Evolutionary conservation across 148 eudicot genomes (phyloP).

Genomic region (Diospyros kaki): DNA sequence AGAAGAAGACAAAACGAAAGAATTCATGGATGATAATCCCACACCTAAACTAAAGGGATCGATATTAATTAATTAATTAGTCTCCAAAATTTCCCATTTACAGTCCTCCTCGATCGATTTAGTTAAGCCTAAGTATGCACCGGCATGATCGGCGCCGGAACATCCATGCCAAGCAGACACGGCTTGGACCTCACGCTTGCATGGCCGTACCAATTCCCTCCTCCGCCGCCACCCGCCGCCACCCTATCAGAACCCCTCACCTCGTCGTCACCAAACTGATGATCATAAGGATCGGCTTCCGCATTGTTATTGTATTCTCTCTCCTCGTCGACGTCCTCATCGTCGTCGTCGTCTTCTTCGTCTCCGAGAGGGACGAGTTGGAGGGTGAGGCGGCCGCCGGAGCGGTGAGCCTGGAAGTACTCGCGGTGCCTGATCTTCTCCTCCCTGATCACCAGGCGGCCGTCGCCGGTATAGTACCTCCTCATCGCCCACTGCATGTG

Average conservation of each 20-base stretch:
- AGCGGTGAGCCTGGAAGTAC: conserved; percentile 8
- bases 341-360: not conserved
- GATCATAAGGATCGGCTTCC: not conserved
- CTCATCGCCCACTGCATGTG: conserved; percentile 10
- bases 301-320: not conserved
- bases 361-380: conserved; percentile 5
- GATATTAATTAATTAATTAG: too few species aligned
- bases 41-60: too few species aligned
- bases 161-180: too few species aligned
- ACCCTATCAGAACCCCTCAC: not conserved
- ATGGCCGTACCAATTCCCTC: too few species aligned
- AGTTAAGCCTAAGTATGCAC: too few species aligned
- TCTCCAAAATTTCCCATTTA: too few species aligned
- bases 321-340: not conserved
- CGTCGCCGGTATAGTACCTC: conserved; percentile 16
- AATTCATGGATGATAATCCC: too few species aligned
- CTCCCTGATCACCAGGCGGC: conserved; percentile 16
- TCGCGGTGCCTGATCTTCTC: conserved; percentile 10
- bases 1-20: too few species aligned
- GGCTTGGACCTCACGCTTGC: too few species aligned
- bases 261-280: not conserved
- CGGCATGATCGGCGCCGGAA: too few species aligned
- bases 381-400: conserved; percentile 17
- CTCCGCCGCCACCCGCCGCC: not conserved
- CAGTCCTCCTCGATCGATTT: too few species aligned